A percentile compares a stretch with the other conserved stretches of the same genome.
phyloP scores from a whole-genome alignment of 345 rosid genomes.

The Moricandia moricandioides region DNA sequence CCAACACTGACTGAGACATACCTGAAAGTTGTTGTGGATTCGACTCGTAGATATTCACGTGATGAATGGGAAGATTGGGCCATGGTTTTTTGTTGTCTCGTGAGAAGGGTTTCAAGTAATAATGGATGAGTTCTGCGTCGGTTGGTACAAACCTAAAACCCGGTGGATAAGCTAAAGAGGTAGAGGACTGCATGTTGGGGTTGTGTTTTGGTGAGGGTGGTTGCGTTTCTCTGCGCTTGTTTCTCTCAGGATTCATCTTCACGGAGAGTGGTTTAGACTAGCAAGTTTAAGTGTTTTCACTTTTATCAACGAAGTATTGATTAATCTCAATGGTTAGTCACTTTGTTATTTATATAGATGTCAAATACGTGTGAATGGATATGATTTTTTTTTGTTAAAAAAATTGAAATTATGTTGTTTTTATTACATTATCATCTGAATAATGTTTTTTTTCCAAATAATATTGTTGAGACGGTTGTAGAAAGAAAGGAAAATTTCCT shows the following conservation, averaged over 20 bases:
- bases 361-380: not conserved
- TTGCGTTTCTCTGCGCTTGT: not conserved
- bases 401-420: not conserved
- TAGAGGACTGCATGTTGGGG: not conserved
- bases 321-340: not conserved
- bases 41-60: not conserved
- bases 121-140: not conserved
- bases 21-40: constrained; percentile 9
- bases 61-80: not conserved
- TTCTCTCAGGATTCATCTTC: not conserved
- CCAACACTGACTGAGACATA: not conserved
- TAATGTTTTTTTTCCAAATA: too few species aligned
- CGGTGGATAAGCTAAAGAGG: not conserved
- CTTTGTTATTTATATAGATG: not conserved
- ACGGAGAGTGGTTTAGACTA: not conserved
- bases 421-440: not conserved
- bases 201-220: not conserved
- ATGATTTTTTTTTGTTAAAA: not conserved
- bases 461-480: not conserved
- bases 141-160: not conserved
- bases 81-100: not conserved
- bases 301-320: not conserved
- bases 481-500: not conserved
- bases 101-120: not conserved
- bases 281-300: not conserved